Evolutionary conservation across 176 grass and related monocot species (phyloP).

Genomic region (Lolium perenne): DNA sequence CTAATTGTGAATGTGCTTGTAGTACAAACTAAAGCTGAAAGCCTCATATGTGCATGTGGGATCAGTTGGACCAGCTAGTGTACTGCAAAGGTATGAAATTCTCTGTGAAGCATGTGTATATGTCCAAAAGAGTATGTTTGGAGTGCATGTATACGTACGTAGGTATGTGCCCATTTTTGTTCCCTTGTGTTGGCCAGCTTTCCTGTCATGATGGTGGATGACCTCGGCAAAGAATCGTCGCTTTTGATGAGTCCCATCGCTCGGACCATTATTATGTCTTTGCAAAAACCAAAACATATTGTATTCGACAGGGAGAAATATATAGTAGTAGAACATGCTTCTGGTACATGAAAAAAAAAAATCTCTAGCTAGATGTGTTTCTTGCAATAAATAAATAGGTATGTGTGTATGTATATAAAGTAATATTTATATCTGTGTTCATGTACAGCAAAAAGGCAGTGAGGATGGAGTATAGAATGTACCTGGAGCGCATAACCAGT

Average conservation of each 20-base stretch:
- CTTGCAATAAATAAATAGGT: neutral
- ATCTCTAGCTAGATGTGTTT: neutral
- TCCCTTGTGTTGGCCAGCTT: slow-evolving; percentile 43
- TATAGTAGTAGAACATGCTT: neutral
- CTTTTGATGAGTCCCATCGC: slow-evolving; percentile 57
- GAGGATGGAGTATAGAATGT: slow-evolving; percentile 1
- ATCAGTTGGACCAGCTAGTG: neutral
- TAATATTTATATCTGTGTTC: neutral
- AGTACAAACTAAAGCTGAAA: slow-evolving; percentile 38
- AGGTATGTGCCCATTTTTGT: slow-evolving; percentile 44
- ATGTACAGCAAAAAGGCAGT: neutral
- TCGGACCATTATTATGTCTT: slow-evolving; percentile 45
- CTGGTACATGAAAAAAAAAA: neutral
- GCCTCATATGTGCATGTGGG: slow-evolving; percentile 52
- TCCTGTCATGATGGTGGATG: slow-evolving; percentile 50
- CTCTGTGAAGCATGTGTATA: slow-evolving; percentile 15
- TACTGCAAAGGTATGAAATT: slow-evolving; percentile 28
- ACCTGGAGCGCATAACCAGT: slow-evolving; percentile 31
- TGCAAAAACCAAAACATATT: neutral
- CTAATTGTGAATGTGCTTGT: neutral
- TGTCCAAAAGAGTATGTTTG: slow-evolving; percentile 24
- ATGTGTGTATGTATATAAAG: neutral
- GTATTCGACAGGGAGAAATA: slow-evolving; percentile 29
- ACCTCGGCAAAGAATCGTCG: slow-evolving; percentile 54
- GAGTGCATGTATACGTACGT: slow-evolving; percentile 24